phyloP scores from a whole-genome alignment of 306 rosid genomes.

The Heteromeles arbutifolia region DNA sequence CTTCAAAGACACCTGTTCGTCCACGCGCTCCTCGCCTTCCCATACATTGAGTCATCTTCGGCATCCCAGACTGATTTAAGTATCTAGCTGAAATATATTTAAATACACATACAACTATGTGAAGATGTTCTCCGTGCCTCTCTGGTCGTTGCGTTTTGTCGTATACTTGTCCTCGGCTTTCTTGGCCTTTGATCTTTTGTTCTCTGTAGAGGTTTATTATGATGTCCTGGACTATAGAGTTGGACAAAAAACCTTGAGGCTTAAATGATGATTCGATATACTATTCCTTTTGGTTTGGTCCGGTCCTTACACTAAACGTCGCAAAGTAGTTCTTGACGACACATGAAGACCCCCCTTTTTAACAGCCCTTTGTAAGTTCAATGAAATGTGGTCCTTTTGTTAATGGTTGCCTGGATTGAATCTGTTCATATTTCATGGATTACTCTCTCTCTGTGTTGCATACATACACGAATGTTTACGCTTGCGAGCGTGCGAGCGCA shows the following conservation, averaged over 20 bases:
- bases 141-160: conserved; percentile 18
- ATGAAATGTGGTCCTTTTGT: not conserved
- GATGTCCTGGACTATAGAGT: conserved; percentile 25
- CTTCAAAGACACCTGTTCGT: conserved; percentile 36
- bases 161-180: conserved; percentile 13
- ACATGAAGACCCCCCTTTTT: not conserved
- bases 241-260: conserved; percentile 29
- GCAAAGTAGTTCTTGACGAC: not conserved
- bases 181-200: conserved; percentile 23
- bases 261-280: conserved; percentile 1
- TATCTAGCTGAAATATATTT: conserved; percentile 1
- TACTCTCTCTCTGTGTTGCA: not conserved
- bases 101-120: conserved; percentile 17
- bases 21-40: conserved; percentile 35
- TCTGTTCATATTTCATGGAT: not conserved
- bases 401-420: not conserved
- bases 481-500: not conserved
- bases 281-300: conserved; percentile 9
- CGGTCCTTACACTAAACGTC: not conserved
- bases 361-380: conserved; percentile 8
- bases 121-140: conserved; percentile 33
- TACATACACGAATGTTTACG: not conserved
- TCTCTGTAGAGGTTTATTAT: conserved; percentile 12
- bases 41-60: conserved; percentile 10
- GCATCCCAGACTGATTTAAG: conserved; percentile 16